Conservation (phyloP, 164 flowering plant genomes). For the Taxillus chinensis region DNA sequence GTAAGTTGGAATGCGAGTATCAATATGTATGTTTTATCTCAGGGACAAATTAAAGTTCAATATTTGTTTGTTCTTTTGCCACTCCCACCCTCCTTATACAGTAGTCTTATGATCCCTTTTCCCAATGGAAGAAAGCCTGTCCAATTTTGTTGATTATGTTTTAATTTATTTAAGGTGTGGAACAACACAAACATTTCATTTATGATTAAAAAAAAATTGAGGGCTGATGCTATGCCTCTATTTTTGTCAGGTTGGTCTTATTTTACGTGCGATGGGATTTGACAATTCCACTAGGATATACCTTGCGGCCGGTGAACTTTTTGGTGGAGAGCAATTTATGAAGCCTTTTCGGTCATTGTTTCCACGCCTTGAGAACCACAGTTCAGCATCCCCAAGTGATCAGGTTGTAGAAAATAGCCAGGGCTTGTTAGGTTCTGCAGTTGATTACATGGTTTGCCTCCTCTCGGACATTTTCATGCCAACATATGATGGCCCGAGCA, state of each 20-base stretch:
- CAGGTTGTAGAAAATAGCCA: constrained; percentile 50
- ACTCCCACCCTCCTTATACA: no score
- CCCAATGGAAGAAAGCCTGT: no score
- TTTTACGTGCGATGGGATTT: constrained; percentile 80
- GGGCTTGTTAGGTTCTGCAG: constrained; percentile 89
- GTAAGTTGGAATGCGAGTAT: no score
- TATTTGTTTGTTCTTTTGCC: no score
- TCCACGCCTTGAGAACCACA: constrained; percentile 86
- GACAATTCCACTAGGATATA: constrained; percentile 86
- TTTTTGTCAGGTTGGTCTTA: constrained; percentile 73
- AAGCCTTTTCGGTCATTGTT: constrained; percentile 73
- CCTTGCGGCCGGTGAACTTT: constrained; percentile 94
- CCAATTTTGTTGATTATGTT: no score
- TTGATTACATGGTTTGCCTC: constrained; percentile 98
- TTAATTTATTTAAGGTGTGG: no score
- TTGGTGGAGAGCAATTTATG: constrained; percentile 95
- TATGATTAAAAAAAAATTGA: no score
- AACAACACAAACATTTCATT: no score
- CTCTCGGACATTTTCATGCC: constrained; percentile 95
- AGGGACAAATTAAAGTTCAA: no score
- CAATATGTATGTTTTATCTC: no score
- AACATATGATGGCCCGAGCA: constrained; percentile 99
- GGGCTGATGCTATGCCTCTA: no score
- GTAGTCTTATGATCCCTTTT: no score
- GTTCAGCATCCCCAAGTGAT: constrained; percentile 55